Conservation (phyloP, 768 basidiomycete genomes). For the Xerocomellus intermedius region DNA sequence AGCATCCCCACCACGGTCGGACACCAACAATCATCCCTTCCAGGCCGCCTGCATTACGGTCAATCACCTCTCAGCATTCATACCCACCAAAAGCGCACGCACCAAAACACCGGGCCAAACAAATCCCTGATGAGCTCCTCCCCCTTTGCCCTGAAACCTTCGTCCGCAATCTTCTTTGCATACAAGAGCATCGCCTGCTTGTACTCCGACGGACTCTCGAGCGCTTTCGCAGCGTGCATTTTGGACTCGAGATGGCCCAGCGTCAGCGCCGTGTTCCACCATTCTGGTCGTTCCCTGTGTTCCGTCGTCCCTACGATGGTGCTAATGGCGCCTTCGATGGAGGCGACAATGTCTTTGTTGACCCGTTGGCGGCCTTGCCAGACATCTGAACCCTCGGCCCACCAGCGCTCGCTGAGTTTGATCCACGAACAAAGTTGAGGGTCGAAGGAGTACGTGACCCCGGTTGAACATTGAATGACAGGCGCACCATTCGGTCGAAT, state of each 20-base stretch:
- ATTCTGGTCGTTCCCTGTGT: constrained; percentile 57
- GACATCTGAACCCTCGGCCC: constrained; percentile 75
- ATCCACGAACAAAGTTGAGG: constrained; percentile 63
- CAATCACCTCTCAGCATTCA: background rate
- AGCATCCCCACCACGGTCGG: constrained; percentile 65
- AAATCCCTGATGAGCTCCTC: constrained; percentile 92
- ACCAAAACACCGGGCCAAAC: constrained; percentile 90
- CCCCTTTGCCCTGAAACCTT: constrained; percentile 82
- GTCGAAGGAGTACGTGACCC: constrained; percentile 82
- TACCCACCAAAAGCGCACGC: constrained; percentile 30
- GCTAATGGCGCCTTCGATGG: constrained; percentile 56
- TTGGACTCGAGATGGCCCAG: constrained; percentile 88
- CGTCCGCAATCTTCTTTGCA: constrained; percentile 83
- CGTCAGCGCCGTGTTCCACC: constrained; percentile 83
- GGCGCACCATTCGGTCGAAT: constrained; percentile 82
- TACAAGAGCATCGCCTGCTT: constrained; percentile 73
- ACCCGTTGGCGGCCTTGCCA: constrained; percentile 74
- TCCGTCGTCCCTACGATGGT: constrained; percentile 35
- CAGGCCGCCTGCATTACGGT: constrained; percentile 54
- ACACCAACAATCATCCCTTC: constrained; percentile 61
- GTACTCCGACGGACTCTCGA: constrained; percentile 87
- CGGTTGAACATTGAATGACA: constrained; percentile 71
- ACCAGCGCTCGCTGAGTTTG: constrained; percentile 80
- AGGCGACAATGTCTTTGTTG: constrained; percentile 53
- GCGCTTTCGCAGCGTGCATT: constrained; percentile 64